Base-by-base conservation (phyloP, 225 moss, liverwort and hornwort genomes). In the Physcomitrellopsis africana region DNA sequence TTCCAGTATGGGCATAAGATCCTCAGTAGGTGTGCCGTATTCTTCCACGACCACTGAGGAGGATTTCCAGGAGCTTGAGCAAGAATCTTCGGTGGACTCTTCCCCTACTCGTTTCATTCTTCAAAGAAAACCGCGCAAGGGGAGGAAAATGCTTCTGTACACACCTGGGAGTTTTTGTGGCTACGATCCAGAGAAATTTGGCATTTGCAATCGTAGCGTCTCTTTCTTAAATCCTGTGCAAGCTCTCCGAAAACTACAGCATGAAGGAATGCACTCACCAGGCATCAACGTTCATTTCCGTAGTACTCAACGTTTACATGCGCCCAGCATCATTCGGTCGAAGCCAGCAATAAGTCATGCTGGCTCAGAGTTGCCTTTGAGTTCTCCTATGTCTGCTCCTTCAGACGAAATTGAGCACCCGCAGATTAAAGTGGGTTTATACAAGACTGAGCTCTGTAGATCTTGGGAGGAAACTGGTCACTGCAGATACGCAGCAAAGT, bases 381-480 rank as follows among this genome's bases (percentile, higher is more conserved):
- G 77, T 59, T 84, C 73, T 49, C 81, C 83, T 73, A 57, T 73
- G 47, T 84, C 81, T 54, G 71, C 70, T 77, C 67, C 84, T 58
- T 87, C 84, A 7, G 85, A 87, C 32, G 80, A 85, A 64, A 72
- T 74, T 41, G 85, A 88, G 56, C 81, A 85, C 61, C 78, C 85
- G 23, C 77, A 79, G 67, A 77, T 85, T 49, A 85, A 85, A 67
- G 78, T 77, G 62, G 80, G 78, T 23, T 78, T 88, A 46, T 89
- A 89, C 77, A 89, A 89, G 79, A 89, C 89, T 27, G 89, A 89
- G 51, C 81, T 89, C 45, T 89, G 89, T 76, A 83, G 86, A 61
- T 89, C 89, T 44, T 89, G 89, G 89, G 89, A 89, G 72, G 89
- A 89, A 72, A 86, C 89, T 4, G 83, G 83, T 41, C 72, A 74